Conservation (phyloP, 2,329 filamentous ascomycete species). For the Mycocentrospora acerina region DNA sequence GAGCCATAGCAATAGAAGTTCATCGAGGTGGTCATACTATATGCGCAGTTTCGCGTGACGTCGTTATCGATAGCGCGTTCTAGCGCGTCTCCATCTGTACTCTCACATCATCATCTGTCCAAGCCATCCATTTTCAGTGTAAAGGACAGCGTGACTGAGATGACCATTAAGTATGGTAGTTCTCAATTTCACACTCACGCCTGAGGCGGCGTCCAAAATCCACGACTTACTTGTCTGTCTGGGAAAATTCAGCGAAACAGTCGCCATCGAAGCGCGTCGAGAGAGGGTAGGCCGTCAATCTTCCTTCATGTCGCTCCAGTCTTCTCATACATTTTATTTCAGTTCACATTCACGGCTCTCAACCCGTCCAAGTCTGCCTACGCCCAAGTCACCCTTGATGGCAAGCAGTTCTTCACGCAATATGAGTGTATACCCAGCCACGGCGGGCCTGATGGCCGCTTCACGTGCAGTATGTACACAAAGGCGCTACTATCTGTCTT, state of each 20-base stretch:
- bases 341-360: constrained; percentile 71
- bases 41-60: constrained; percentile 18
- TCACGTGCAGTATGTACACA: constrained; percentile 75
- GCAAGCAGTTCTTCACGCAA: constrained; percentile 69
- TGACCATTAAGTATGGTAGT: constrained; percentile 43
- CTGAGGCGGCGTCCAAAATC: constrained; percentile 69
- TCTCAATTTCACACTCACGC: constrained; percentile 70
- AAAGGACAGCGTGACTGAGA: background rate
- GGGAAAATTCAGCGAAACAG: constrained; percentile 76
- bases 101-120: background rate
- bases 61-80: constrained; percentile 21
- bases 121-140: background rate
- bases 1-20: constrained; percentile 25
- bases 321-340: constrained; percentile 17
- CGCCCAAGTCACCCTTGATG: constrained; percentile 68
- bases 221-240: constrained; percentile 75
- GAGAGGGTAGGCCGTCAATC: constrained; percentile 57
- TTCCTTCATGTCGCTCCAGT: constrained; percentile 10
- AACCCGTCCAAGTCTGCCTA: constrained; percentile 83
- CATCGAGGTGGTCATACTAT: no score
- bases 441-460: constrained; percentile 50
- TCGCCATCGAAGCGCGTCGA: constrained; percentile 70
- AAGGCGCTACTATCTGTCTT: constrained; percentile 71
- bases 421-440: constrained; percentile 62
- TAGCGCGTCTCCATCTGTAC: constrained; percentile 4